phyloP scores from a whole-genome alignment of 805 yeast species.

The Metschnikowia rubicola region DNA sequence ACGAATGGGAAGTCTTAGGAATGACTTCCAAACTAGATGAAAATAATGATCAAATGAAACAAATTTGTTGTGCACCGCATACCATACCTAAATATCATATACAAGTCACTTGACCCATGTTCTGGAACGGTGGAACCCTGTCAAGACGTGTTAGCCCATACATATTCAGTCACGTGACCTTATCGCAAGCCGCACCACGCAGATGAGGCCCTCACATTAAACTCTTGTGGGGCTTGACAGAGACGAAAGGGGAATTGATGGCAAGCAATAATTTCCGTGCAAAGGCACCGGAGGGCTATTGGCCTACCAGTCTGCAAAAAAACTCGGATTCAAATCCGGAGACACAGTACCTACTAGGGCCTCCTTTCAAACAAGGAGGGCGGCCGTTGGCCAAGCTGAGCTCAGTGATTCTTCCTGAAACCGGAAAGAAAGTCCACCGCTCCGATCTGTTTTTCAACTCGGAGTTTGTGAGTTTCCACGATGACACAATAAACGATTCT shows the following conservation, averaged over 20 bases:
- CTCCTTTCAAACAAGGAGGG: background rate
- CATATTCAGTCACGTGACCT: background rate
- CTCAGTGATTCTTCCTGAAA: slow-evolving; percentile 37
- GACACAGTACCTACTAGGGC: slow-evolving; percentile 7
- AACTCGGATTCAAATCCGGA: background rate
- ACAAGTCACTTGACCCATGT: too few relatives aligned
- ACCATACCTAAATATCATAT: background rate
- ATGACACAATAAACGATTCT: slow-evolving; percentile 16
- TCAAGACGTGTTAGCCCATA: too few relatives aligned
- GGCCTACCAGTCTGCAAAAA: background rate
- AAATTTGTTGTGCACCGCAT: background rate
- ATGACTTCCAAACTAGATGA: background rate
- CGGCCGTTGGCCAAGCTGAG: slow-evolving; percentile 20
- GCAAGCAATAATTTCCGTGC: background rate
- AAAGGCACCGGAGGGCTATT: background rate
- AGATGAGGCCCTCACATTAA: background rate
- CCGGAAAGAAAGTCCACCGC: slow-evolving; percentile 39
- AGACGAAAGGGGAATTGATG: background rate
- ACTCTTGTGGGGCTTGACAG: background rate
- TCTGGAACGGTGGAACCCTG: too few relatives aligned
- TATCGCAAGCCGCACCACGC: slow-evolving; percentile 1
- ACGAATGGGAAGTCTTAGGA: background rate
- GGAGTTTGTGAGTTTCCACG: slow-evolving; percentile 23
- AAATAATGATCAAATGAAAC: slow-evolving; percentile 1
- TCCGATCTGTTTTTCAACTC: slow-evolving; percentile 26